Evolutionary conservation across 306 rosid species (phyloP).

Genomic region (Sesbania bispinosa): DNA sequence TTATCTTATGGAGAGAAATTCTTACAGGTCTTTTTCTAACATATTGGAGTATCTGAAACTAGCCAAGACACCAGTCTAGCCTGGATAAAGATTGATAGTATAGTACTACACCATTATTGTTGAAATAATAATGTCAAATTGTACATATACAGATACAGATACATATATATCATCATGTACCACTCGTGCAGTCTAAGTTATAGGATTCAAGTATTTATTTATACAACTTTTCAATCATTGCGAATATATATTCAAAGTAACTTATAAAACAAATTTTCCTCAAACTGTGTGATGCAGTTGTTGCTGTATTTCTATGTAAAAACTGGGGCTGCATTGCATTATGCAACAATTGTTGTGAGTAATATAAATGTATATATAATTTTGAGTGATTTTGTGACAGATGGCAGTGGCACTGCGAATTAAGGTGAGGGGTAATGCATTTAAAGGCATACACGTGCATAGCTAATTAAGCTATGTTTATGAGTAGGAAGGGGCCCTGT

Average conservation of each 20-base stretch:
- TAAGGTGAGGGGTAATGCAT: constrained; percentile 17
- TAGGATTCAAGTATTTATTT: neutral
- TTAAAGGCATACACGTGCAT: constrained; percentile 38
- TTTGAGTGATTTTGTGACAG: neutral
- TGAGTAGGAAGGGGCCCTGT: constrained; percentile 32
- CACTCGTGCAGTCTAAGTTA: too few relatives aligned
- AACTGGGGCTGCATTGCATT: neutral
- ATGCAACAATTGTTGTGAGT: neutral
- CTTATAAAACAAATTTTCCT: neutral
- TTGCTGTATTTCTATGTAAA: neutral
- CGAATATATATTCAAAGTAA: neutral
- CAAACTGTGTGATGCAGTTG: neutral
- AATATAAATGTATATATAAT: neutral
- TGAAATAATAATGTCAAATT: constrained; percentile 7
- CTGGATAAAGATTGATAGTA: constrained; percentile 37
- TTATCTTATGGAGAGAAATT: constrained; percentile 5
- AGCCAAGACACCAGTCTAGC: constrained; percentile 39
- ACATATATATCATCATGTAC: neutral
- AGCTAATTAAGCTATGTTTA: too few relatives aligned
- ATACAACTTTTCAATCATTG: constrained; percentile 17
- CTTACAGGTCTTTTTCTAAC: constrained; percentile 29
- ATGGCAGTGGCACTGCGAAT: neutral
- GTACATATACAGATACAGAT: too few relatives aligned
- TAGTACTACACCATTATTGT: constrained; percentile 23
- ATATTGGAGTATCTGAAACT: constrained; percentile 23